Conservation (phyloP, 805 yeast genomes). For the Ogataea glucozyma region DNA sequence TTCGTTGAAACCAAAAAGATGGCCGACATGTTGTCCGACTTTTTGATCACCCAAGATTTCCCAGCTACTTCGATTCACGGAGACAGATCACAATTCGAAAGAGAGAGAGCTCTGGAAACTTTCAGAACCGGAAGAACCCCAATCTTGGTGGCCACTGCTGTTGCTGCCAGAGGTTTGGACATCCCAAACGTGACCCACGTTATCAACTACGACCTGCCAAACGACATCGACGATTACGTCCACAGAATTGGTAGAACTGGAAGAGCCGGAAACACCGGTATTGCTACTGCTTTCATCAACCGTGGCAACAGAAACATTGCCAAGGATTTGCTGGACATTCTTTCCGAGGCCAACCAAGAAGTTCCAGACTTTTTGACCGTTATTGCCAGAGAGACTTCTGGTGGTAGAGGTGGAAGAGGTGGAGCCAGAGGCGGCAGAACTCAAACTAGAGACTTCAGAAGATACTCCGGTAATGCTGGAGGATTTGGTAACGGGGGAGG, state of each 20-base stretch:
- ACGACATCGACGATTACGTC: slow-evolving; percentile 97
- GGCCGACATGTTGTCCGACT: slow-evolving; percentile 96
- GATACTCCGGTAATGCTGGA: slow-evolving; percentile 39
- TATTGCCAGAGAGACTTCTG: slow-evolving; percentile 73
- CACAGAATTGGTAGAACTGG: slow-evolving; percentile 99
- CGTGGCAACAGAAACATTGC: slow-evolving; percentile 89
- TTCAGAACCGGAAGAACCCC: slow-evolving; percentile 93
- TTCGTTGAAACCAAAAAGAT: slow-evolving; percentile 98
- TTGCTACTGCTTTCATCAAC: slow-evolving; percentile 98
- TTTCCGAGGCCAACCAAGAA: slow-evolving; percentile 96
- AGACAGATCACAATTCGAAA: slow-evolving; percentile 96
- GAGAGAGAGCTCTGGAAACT: slow-evolving; percentile 95
- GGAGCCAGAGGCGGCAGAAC: slow-evolving; percentile 46
- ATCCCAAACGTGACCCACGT: slow-evolving; percentile 99
- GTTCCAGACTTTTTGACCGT: slow-evolving; percentile 85
- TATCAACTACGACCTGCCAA: slow-evolving; percentile 94
- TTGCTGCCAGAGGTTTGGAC: slow-evolving; percentile 99
- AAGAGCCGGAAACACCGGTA: slow-evolving; percentile 99
- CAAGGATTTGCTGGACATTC: slow-evolving; percentile 82
- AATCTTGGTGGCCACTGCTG: slow-evolving; percentile 97
- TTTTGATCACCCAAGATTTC: slow-evolving; percentile 81
- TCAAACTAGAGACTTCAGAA: slow-evolving; percentile 51
- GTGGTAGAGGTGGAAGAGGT: slow-evolving; percentile 55
- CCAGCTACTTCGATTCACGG: slow-evolving; percentile 99
- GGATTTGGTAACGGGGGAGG: slow-evolving; percentile 29